A percentile compares a stretch with the other conserved stretches of the same genome.
These are phyloP conservation scores for Corinectria fuckeliana DNA, from an alignment of 2,329 filamentous ascomycete genomes.

Conservation along the genomic window DNA sequence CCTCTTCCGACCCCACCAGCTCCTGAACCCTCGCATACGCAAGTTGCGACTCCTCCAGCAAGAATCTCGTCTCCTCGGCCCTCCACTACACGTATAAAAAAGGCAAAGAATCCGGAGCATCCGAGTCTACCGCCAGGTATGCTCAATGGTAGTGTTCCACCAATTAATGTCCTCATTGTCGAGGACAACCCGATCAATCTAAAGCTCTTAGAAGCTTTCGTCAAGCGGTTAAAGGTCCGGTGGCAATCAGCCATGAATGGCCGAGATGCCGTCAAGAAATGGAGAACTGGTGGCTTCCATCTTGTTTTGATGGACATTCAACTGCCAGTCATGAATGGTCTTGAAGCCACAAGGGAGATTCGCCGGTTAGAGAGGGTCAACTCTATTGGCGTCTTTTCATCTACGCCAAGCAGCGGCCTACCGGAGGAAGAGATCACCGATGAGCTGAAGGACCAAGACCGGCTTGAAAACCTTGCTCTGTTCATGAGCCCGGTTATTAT, in stretches of 20 bases:
- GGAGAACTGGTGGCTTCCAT: constrained; percentile 91
- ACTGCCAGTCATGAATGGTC: constrained; percentile 92
- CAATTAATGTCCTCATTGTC: constrained; percentile 96
- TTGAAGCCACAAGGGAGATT: constrained; percentile 96
- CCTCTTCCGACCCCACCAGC: constrained; percentile 60
- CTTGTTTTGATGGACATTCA: constrained; percentile 99
- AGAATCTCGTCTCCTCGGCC: constrained; percentile 57
- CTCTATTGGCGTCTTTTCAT: constrained; percentile 88
- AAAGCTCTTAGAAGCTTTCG: constrained; percentile 90
- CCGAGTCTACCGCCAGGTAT: constrained; percentile 64
- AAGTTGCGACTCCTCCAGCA: constrained; percentile 61
- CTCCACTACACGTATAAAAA: constrained; percentile 54
- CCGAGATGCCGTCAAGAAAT: constrained; percentile 89
- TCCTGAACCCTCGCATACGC: constrained; percentile 49
- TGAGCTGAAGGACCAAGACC: constrained; percentile 69
- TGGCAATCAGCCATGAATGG: constrained; percentile 99
- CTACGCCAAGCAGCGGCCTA: constrained; percentile 63
- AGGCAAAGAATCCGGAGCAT: constrained; percentile 54
- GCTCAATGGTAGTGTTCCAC: constrained; percentile 84
- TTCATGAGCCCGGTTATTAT: constrained; percentile 99
- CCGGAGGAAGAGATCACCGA: constrained; percentile 53
- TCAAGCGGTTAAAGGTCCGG: constrained; percentile 92
- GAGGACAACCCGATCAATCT: constrained; percentile 99
- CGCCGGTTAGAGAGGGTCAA: constrained; percentile 87
- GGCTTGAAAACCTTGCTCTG: constrained; percentile 68